Conservation (phyloP, 129 eudicot species). For the Escallonia rubra region DNA sequence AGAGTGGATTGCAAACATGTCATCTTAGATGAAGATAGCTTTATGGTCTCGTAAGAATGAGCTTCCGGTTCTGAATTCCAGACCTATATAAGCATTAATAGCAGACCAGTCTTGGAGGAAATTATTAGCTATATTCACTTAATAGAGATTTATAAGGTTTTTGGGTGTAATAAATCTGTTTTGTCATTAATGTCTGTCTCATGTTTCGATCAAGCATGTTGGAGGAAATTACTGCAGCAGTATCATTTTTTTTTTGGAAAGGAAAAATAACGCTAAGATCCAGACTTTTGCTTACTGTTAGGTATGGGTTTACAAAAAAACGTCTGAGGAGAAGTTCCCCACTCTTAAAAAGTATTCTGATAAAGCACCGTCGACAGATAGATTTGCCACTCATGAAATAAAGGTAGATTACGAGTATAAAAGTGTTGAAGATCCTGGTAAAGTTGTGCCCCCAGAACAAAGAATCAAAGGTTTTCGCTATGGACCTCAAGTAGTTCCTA, state of each 20-base stretch:
- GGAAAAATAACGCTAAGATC: conserved; percentile 2
- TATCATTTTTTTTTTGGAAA: not conserved
- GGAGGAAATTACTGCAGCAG: not conserved
- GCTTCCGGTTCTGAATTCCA: no score
- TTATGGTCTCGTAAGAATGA: no score
- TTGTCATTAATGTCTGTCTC: no score
- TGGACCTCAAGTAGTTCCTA: conserved; percentile 98
- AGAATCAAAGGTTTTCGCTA: conserved; percentile 91
- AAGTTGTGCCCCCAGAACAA: conserved; percentile 93
- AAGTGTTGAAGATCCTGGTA: conserved; percentile 54
- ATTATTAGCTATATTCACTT: no score
- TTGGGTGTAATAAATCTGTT: no score
- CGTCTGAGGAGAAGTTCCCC: conserved; percentile 87
- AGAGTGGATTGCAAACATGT: no score
- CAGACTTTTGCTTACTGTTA: conserved; percentile 24
- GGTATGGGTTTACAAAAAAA: conserved; percentile 99
- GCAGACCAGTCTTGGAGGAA: no score
- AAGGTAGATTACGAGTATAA: conserved; percentile 88
- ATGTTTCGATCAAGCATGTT: no score
- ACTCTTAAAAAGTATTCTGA: conserved; percentile 87
- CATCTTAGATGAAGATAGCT: no score
- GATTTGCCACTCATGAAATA: conserved; percentile 87
- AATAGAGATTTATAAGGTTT: no score
- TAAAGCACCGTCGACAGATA: conserved; percentile 89
- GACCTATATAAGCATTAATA: no score